phyloP scores from a whole-genome alignment of 805 yeast species.

The Yamadazyma ubonensis region DNA sequence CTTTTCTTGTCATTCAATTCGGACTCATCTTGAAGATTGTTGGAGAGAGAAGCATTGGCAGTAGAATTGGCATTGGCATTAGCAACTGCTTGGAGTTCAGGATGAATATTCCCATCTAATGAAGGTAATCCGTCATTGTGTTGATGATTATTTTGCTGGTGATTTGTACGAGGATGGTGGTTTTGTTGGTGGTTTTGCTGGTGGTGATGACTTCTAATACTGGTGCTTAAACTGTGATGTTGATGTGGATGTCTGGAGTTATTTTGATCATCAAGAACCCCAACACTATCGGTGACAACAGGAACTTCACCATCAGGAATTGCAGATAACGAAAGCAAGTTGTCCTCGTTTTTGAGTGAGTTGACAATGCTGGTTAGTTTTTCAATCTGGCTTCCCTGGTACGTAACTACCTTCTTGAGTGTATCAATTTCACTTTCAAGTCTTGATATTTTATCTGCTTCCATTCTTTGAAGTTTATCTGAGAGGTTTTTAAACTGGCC shows the following conservation, averaged over 20 bases:
- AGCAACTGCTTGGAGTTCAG: slow-evolving; percentile 30
- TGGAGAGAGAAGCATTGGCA: slow-evolving; percentile 5
- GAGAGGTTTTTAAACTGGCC: slow-evolving; percentile 14
- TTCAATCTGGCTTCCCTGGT: slow-evolving; percentile 38
- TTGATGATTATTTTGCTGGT: neutral
- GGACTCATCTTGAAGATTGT: neutral
- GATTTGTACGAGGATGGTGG: neutral
- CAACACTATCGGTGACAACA: slow-evolving; percentile 1
- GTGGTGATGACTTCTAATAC: too few species aligned
- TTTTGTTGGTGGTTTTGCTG: neutral
- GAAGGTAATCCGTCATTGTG: neutral
- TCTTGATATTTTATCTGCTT: slow-evolving; percentile 24
- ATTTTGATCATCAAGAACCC: slow-evolving; percentile 3
- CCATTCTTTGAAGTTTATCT: slow-evolving; percentile 21
- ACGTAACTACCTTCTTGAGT: slow-evolving; percentile 36
- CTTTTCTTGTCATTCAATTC: slow-evolving; percentile 14
- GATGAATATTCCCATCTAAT: slow-evolving; percentile 39
- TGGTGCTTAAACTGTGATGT: too few species aligned
- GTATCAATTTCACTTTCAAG: slow-evolving; percentile 34
- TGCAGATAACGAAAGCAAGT: slow-evolving; percentile 23
- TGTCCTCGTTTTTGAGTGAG: slow-evolving; percentile 28
- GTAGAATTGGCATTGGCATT: neutral
- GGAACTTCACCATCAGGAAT: slow-evolving; percentile 13
- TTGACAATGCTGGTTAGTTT: slow-evolving; percentile 34
- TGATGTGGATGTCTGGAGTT: neutral